Evolutionary conservation across 208 protist species (phyloP).

Genomic region (Trypanosoma congolense): DNA sequence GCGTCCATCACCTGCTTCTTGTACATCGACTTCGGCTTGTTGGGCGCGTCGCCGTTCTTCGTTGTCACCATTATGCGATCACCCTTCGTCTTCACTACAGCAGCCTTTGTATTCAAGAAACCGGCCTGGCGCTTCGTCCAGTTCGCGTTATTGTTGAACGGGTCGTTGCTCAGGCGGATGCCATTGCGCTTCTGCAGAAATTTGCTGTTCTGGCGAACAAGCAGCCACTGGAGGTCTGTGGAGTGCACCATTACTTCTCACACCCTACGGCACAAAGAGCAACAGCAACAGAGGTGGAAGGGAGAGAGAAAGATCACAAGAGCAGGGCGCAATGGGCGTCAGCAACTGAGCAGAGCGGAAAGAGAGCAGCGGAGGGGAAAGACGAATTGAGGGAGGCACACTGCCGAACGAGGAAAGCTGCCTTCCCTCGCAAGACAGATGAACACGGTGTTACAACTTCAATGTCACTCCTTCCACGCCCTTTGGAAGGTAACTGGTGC

Average conservation of each 20-base stretch:
- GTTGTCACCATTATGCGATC: constrained; percentile 59
- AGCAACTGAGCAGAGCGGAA: neutral
- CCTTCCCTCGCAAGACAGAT: no score
- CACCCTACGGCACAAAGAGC: constrained; percentile 13
- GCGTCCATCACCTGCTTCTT: constrained; percentile 60
- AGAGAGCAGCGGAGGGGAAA: neutral
- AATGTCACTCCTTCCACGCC: no score
- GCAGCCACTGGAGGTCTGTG: constrained; percentile 79
- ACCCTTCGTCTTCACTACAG: constrained; percentile 69
- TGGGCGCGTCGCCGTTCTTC: constrained; percentile 64
- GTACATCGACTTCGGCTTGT: constrained; percentile 79
- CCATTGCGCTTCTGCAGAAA: constrained; percentile 82
- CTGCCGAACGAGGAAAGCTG: no score
- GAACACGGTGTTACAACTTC: no score
- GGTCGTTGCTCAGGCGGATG: constrained; percentile 77
- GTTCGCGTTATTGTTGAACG: constrained; percentile 87
- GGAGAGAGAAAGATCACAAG: neutral
- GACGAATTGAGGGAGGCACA: no score
- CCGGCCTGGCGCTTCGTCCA: constrained; percentile 82
- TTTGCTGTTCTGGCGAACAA: constrained; percentile 81
- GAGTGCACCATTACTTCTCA: constrained; percentile 69
- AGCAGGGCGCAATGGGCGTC: neutral
- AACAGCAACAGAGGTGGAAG: constrained; percentile 19
- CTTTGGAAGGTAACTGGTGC: no score
- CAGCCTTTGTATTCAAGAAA: constrained; percentile 69